Evolutionary conservation across 2,329 filamentous ascomycete genomes (phyloP).

Genomic region (Paramyrothecium sp.): DNA sequence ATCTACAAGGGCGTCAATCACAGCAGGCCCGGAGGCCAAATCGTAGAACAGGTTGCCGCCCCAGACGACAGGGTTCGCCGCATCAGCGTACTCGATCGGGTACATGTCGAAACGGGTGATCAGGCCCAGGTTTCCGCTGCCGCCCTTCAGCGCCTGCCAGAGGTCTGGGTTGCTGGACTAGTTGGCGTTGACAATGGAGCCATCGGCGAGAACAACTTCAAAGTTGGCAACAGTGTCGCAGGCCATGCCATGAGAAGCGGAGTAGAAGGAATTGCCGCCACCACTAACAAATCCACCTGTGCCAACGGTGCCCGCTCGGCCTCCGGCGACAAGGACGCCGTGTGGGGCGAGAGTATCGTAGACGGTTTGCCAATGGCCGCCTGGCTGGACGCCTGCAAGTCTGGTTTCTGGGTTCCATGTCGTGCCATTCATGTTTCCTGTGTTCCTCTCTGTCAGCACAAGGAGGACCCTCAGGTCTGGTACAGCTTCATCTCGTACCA

Average conservation of each 20-base stretch:
- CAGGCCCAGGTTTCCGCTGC: constrained; percentile 44
- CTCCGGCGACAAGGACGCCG: constrained; percentile 30
- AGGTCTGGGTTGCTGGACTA: constrained; percentile 35
- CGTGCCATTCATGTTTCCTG: constrained; percentile 26
- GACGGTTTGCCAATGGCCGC: constrained; percentile 34
- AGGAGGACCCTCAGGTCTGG: neutral
- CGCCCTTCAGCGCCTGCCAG: constrained; percentile 45
- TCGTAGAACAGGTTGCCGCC: constrained; percentile 26
- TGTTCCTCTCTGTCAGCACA: neutral
- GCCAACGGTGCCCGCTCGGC: constrained; percentile 33
- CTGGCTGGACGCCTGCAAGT: constrained; percentile 30
- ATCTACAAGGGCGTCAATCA: constrained; percentile 28
- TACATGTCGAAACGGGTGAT: constrained; percentile 31
- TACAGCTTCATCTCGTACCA: constrained; percentile 10
- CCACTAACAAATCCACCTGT: constrained; percentile 31
- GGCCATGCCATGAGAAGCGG: constrained; percentile 26
- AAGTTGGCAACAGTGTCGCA: constrained; percentile 41
- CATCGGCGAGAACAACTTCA: constrained; percentile 42
- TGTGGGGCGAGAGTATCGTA: constrained; percentile 30
- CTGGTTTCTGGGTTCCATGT: constrained; percentile 24
- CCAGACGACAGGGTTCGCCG: constrained; percentile 24
- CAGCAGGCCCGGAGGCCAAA: constrained; percentile 12
- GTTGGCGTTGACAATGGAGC: constrained; percentile 41
- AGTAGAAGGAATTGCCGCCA: constrained; percentile 35
- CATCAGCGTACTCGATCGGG: constrained; percentile 25